Evolutionary conservation across 2,329 filamentous ascomycete genomes (phyloP), one percentile per base, ranked within the genome.

Genomic region (Parasarocladium wereldwijsianum): DNA sequence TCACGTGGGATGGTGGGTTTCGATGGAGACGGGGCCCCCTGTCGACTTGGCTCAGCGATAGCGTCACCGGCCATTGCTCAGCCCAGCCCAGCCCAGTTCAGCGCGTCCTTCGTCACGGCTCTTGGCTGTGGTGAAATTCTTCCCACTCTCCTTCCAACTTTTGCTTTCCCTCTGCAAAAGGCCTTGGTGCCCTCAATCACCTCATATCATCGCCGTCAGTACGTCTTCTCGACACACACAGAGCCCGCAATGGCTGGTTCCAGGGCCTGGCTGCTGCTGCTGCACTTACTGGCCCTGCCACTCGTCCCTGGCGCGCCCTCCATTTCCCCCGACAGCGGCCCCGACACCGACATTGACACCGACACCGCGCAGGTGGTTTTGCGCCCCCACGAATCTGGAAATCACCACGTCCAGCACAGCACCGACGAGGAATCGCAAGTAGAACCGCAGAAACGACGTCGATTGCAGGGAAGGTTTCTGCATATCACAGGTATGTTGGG

Each of bases 401-500:
- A 36, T 30, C 39, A 32, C 36, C 43, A 29, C 24, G 33, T 29
- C 18, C 33, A 27, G 23, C 38, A 32, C 28, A 38, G n/a, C n/a
- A n/a, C n/a, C n/a, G n/a, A 17, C 11, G 12, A n/a, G 10, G 14
- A 23, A 15, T 29, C 33, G 28, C 32, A 31, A 32, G 23, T 40
- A 31, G 30, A 42, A 22, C 34, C 42, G 28, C 42, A 46, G 34
- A 43, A 43, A 33, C 58, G 57, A 38, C 64, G 60, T n/a, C n/a
- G n/a, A 43, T 55, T 84, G 43, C 67, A 70, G 39, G 84, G 84
- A 39, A 72, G 70, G 49, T 93, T 93, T 58, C 64, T 93, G 47
- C 84, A 93, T 54, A 81, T 93, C 42, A 90, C 84, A 55, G 85
- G 83, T 87, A 59, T 37, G 64, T 50, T 16, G 14, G 14, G 13